phyloP scores from a whole-genome alignment of 2,329 filamentous ascomycete genomes.

The Alternaria triticina region DNA sequence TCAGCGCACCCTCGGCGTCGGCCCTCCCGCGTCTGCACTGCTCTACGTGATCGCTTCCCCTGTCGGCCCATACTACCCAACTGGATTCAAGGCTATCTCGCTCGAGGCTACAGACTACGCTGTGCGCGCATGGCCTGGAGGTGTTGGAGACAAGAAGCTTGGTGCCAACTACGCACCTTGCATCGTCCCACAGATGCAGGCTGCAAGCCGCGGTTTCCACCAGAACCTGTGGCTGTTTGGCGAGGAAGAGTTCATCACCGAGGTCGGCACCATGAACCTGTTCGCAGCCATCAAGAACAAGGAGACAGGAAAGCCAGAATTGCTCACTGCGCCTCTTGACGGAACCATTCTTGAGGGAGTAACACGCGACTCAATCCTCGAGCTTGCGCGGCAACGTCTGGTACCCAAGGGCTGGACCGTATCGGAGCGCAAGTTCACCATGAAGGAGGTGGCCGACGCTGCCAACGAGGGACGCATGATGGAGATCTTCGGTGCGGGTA shows the following conservation, averaged over 20 bases:
- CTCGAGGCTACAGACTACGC: slow-evolving; percentile 97
- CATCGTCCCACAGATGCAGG: slow-evolving; percentile 93
- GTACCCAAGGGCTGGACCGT: slow-evolving; percentile 87
- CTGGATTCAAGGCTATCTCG: slow-evolving; percentile 95
- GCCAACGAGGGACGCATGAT: slow-evolving; percentile 83
- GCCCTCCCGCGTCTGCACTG: slow-evolving; percentile 87
- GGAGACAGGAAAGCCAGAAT: slow-evolving; percentile 87
- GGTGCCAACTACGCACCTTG: slow-evolving; percentile 99
- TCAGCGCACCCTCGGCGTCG: slow-evolving; percentile 90
- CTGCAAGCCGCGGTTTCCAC: slow-evolving; percentile 89
- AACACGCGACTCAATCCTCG: slow-evolving; percentile 88
- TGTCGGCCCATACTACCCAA: slow-evolving; percentile 97
- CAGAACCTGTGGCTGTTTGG: slow-evolving; percentile 99
- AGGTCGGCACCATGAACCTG: slow-evolving; percentile 99
- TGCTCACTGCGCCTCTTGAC: slow-evolving; percentile 93
- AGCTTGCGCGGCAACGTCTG: slow-evolving; percentile 82
- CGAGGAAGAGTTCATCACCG: slow-evolving; percentile 92
- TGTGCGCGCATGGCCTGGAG: slow-evolving; percentile 95
- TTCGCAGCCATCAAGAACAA: slow-evolving; percentile 87
- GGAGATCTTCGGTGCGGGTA: slow-evolving; percentile 93
- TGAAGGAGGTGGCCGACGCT: slow-evolving; percentile 83
- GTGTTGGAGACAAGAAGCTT: slow-evolving; percentile 97
- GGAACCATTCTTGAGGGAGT: slow-evolving; percentile 97
- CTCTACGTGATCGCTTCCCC: slow-evolving; percentile 95
- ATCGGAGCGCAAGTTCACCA: slow-evolving; percentile 88